Base-by-base conservation (phyloP, 1,284 basidiomycete genomes). In the Xerocomus nothofagi region DNA sequence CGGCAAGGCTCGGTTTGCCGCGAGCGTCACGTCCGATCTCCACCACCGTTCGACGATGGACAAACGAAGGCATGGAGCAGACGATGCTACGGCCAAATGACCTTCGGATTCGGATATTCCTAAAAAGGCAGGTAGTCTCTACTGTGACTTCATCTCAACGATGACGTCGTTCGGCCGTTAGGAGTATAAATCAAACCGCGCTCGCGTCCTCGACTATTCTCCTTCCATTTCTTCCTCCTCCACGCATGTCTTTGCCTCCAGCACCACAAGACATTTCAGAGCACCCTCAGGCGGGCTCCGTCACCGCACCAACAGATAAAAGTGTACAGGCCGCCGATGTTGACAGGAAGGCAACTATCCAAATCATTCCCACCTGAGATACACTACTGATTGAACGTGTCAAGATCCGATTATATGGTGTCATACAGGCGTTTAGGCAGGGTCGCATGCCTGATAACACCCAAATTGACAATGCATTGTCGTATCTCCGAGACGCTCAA, bases 371-470 rank as follows among this genome's bases (percentile, higher is more conserved):
- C 15, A 12, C 17, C 4, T 1, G 18, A 42, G 11, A 17, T n/a
- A n/a, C 6, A 15, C 14, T 14, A 26, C 20, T 57, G 1, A 59
- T n/a, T n/a, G 21, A 12, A 44, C 0, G 21, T 5, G 5, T 49
- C 15, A 31, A 86, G 79, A 73, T 91, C 43, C 79, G 76, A 30
- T 70, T 94, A 47, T 93, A 86, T 62, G 88, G 86, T 58, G 82
- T 88, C 50, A 77, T 95, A 54, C 74, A 87, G 59, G 91, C 91
- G 0, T 82, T 94, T 63, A 79, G 88, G 43, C 75, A 83, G 50
- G 90, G 88, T 21, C 83, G 85, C 57, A 76, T 91, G 63, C 93
- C 93, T 3, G 77, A 84, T 55, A 95, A 94, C 71, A 60, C 69
- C 23, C 91, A 96, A 71, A 86, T 94, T 59, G 85, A 91, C 71